These are phyloP conservation scores for Phytophthora sp. DNA, from an alignment of 352 stramenopile genomes.

Conservation along the genomic window DNA sequence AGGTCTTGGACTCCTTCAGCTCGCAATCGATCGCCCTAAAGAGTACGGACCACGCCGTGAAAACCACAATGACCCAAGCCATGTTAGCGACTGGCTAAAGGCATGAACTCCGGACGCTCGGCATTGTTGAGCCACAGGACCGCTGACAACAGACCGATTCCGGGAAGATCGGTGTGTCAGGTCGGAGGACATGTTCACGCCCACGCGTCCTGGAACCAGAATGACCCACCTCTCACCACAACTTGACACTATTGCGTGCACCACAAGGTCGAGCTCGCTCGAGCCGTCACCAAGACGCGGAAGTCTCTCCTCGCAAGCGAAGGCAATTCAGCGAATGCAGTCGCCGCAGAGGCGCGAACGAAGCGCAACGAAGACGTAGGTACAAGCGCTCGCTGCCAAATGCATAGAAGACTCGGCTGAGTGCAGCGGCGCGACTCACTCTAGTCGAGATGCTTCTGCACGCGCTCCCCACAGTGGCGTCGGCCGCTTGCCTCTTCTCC, in stretches of 20 bases:
- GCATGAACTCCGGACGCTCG: background rate
- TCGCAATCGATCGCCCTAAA: background rate
- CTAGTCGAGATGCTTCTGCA: slow-evolving; percentile 15
- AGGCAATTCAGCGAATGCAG: slow-evolving; percentile 34
- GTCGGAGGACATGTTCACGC: background rate
- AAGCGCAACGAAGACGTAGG: background rate
- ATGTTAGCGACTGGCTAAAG: slow-evolving; percentile 25
- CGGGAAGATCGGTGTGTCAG: slow-evolving; percentile 19
- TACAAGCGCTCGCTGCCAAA: background rate
- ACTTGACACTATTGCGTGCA: slow-evolving; percentile 7
- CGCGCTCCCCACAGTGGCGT: slow-evolving; percentile 30
- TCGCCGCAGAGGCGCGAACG: background rate
- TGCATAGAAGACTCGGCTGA: slow-evolving; percentile 5
- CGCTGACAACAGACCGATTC: slow-evolving; percentile 20
- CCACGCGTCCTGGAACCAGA: background rate
- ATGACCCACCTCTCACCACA: slow-evolving; percentile 28
- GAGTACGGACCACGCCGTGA: slow-evolving; percentile 1
- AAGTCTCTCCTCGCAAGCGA: slow-evolving; percentile 11
- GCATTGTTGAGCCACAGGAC: slow-evolving; percentile 3
- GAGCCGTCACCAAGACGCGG: background rate
- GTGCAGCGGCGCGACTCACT: slow-evolving; percentile 20
- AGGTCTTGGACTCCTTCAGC: background rate
- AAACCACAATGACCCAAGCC: slow-evolving; percentile 14
- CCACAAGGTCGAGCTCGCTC: background rate
- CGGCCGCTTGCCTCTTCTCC: background rate